These are phyloP conservation scores for Datisca glomerata DNA, from an alignment of 306 rosid species.

Conservation along the genomic window DNA sequence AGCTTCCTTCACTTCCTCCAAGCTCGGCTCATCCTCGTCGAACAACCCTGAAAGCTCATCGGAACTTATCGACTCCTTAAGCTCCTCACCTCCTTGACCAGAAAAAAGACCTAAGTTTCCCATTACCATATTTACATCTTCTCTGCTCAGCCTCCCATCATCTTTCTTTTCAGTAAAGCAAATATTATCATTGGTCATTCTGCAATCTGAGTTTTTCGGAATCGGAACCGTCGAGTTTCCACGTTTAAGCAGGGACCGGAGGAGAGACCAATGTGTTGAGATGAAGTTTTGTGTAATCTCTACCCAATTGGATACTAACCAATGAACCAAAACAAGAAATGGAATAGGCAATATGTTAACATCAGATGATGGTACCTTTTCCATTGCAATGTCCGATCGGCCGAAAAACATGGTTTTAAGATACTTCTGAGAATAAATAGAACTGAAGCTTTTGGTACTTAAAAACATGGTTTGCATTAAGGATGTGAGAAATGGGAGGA, in stretches of 20 bases:
- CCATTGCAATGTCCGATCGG: slow-evolving; percentile 20
- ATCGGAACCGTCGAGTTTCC: slow-evolving; percentile 9
- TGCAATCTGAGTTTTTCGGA: slow-evolving; percentile 12
- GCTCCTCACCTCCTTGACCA: slow-evolving; percentile 39
- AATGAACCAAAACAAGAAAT: slow-evolving; percentile 12
- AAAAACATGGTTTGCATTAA: not conserved
- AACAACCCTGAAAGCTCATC: slow-evolving; percentile 41
- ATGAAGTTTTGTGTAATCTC: not conserved
- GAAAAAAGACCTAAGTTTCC: slow-evolving; percentile 35
- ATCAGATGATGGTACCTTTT: slow-evolving; percentile 7
- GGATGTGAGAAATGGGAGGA: not conserved
- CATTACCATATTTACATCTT: slow-evolving; percentile 48
- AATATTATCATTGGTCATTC: slow-evolving; percentile 7
- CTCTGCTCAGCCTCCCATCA: slow-evolving; percentile 32
- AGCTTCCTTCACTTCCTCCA: slow-evolving; percentile 75
- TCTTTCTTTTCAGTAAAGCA: slow-evolving; percentile 12
- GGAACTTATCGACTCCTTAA: slow-evolving; percentile 17
- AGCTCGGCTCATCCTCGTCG: slow-evolving; percentile 75
- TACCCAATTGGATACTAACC: slow-evolving; percentile 3
- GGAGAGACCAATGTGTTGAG: slow-evolving; percentile 14
- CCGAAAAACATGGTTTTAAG: slow-evolving; percentile 4
- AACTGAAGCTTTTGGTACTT: slow-evolving; percentile 1
- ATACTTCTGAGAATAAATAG: not conserved
- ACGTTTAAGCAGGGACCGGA: slow-evolving; percentile 11
- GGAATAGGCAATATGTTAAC: slow-evolving; percentile 1